These are phyloP conservation scores for Periglandula ipomoeae DNA, from an alignment of 2,329 filamentous ascomycete genomes.

Conservation along the genomic window DNA sequence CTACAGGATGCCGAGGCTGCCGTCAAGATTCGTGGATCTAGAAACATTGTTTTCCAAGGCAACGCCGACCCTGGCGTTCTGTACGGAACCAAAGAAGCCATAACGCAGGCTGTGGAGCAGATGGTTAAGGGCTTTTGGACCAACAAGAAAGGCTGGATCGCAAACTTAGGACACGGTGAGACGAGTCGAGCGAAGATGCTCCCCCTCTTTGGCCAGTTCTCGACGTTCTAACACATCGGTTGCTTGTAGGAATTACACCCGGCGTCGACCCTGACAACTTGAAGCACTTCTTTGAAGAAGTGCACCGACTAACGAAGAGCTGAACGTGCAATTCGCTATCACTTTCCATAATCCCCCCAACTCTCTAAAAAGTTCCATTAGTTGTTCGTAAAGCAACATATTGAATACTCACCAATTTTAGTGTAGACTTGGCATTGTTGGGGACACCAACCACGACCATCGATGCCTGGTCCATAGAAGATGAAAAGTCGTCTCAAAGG, in stretches of 20 bases:
- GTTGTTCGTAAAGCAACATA: not conserved
- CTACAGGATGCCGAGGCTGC: constrained; percentile 81
- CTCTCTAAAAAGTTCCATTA: not conserved
- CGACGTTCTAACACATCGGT: not conserved
- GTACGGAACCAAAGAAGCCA: constrained; percentile 74
- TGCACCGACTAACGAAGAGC: constrained; percentile 59
- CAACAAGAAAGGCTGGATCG: constrained; percentile 88
- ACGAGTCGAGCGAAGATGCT: not conserved
- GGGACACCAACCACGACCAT: not conserved
- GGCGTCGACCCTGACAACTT: constrained; percentile 90
- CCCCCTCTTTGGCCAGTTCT: not conserved
- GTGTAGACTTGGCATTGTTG: not conserved
- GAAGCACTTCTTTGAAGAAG: constrained; percentile 88
- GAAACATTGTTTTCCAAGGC: constrained; percentile 74
- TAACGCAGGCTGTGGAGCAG: constrained; percentile 70
- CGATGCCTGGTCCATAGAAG: too few species aligned
- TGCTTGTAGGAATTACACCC: constrained; percentile 69
- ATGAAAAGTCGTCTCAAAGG: too few species aligned
- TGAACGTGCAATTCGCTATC: constrained; percentile 9
- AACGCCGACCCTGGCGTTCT: constrained; percentile 92
- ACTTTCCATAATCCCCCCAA: not conserved
- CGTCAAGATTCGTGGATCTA: constrained; percentile 65
- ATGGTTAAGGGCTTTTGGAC: constrained; percentile 81
- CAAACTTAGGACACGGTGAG: constrained; percentile 84
- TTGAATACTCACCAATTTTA: not conserved